Evolutionary conservation across 345 rosid genomes (phyloP).

Genomic region (Lepidium didymum): DNA sequence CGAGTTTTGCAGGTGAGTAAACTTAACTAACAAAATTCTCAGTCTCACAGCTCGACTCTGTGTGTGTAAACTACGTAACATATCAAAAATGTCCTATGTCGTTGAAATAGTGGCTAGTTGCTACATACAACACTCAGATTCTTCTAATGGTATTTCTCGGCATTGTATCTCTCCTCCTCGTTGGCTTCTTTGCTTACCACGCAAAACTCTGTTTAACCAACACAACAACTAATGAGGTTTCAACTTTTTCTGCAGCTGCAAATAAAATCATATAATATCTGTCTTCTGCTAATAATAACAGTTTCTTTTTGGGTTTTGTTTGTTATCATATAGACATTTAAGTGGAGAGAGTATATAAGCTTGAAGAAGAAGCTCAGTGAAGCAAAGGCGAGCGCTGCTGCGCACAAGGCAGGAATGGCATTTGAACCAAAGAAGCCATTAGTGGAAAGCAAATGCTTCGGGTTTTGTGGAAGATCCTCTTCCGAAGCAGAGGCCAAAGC

Average conservation of each 20-base stretch:
- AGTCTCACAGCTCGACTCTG: background rate
- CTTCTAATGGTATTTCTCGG: constrained; percentile 81
- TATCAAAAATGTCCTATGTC: background rate
- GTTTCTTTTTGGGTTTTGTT: background rate
- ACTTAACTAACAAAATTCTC: background rate
- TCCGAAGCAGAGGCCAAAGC: constrained; percentile 33
- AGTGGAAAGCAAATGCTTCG: constrained; percentile 47
- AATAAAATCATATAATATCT: background rate
- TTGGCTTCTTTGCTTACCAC: constrained; percentile 83
- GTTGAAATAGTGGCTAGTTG: constrained; percentile 73
- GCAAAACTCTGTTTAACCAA: constrained; percentile 68
- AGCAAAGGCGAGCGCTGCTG: constrained; percentile 60
- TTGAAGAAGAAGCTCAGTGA: constrained; percentile 75
- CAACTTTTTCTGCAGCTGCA: background rate
- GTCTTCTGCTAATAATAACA: background rate
- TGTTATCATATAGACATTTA: constrained; percentile 47
- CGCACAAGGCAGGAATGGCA: constrained; percentile 48
- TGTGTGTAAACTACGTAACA: background rate
- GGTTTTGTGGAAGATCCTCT: constrained; percentile 49
- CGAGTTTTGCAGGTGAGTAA: constrained; percentile 60
- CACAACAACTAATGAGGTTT: constrained; percentile 90
- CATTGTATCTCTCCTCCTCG: constrained; percentile 67
- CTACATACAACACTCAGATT: constrained; percentile 76
- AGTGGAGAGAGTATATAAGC: constrained; percentile 82
- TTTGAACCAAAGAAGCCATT: constrained; percentile 31